Conservation (phyloP, 768 basidiomycete species). For the Pulveroboletus sp. region DNA sequence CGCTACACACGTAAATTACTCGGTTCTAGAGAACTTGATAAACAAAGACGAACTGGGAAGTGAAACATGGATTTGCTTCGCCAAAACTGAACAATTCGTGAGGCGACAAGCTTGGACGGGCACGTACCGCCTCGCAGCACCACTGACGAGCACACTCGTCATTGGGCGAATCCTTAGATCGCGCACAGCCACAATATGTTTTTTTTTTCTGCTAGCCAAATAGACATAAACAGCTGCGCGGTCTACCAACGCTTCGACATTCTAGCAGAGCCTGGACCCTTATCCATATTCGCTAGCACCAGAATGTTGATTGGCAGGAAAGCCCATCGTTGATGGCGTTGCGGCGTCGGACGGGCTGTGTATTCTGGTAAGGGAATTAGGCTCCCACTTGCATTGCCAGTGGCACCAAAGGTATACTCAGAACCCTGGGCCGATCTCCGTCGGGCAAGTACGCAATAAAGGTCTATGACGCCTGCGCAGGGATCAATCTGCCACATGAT, state of each 20-base stretch:
- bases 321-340: too few species aligned
- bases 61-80: constrained; percentile 19
- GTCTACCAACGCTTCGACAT: neutral
- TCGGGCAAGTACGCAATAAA: too few species aligned
- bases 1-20: constrained; percentile 12
- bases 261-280: neutral
- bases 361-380: too few species aligned
- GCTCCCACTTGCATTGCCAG: too few species aligned
- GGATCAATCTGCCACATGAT: too few species aligned
- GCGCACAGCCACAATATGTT: neutral
- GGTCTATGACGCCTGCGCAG: too few species aligned
- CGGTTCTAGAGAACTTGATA: neutral
- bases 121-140: constrained; percentile 10
- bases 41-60: constrained; percentile 20
- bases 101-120: constrained; percentile 1
- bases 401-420: too few species aligned
- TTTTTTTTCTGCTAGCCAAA: constrained; percentile 4
- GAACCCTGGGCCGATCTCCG: too few species aligned
- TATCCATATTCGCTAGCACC: neutral
- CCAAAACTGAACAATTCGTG: constrained; percentile 3
- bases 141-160: constrained; percentile 13
- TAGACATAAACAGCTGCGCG: constrained; percentile 8
- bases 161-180: constrained; percentile 5
- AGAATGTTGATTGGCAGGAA: too few species aligned
- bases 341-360: too few species aligned